These are phyloP conservation scores for Melaleuca quinquenervia DNA, from an alignment of 345 rosid genomes.

Conservation along the genomic window DNA sequence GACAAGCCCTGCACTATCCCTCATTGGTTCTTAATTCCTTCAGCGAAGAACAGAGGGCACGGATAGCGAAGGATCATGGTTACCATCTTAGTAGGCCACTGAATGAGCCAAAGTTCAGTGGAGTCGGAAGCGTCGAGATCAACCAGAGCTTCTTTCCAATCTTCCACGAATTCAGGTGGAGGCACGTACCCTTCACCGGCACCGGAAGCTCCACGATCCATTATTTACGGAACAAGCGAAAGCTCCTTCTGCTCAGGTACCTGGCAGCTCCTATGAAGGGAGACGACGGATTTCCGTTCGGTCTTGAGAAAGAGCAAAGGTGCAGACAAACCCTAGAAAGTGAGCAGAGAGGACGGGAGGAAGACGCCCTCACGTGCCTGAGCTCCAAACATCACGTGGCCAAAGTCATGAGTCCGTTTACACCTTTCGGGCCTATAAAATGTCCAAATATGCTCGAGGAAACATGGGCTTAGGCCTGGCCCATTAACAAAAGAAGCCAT, in stretches of 20 bases:
- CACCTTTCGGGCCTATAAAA: no score
- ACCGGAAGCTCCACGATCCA: slow-evolving; percentile 4
- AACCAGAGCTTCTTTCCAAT: slow-evolving; percentile 21
- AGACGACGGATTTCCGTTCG: background rate
- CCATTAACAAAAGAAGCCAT: no score
- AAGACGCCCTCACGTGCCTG: background rate
- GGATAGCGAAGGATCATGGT: background rate
- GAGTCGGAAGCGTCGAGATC: slow-evolving; percentile 22
- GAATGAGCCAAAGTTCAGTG: slow-evolving; percentile 77
- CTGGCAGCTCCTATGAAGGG: background rate
- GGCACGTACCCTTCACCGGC: slow-evolving; percentile 24
- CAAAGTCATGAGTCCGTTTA: no score
- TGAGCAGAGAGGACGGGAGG: background rate
- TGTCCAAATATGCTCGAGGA: no score
- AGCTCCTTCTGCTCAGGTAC: background rate
- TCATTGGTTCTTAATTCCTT: background rate
- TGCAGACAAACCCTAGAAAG: background rate
- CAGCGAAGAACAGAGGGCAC: background rate
- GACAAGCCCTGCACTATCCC: background rate
- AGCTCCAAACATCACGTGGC: background rate
- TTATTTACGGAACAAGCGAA: background rate
- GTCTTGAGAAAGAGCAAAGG: background rate
- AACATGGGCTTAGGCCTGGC: no score
- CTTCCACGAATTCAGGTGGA: slow-evolving; percentile 26
- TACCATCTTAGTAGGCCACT: slow-evolving; percentile 60